Evolutionary conservation across 139 green algal genomes (phyloP), one percentile per base, ranked within the genome.

Genomic region (Eudorina sp.): DNA sequence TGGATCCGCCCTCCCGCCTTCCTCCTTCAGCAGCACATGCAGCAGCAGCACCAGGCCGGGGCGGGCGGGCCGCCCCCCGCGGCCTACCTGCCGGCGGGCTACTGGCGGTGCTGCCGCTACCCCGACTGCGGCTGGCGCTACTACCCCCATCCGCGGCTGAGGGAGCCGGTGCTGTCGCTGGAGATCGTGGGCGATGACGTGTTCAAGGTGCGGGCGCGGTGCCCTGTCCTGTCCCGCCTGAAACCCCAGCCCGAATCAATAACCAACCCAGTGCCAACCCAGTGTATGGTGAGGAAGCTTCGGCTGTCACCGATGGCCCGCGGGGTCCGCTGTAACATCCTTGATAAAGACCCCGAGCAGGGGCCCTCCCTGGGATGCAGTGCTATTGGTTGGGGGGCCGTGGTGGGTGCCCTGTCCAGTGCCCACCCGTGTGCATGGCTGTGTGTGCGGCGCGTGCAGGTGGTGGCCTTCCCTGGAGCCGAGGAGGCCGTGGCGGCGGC

Each of bases 71-170:
- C 75, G 4, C 48, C 75, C 21, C 43, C 77, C 19, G 34, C 77
- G 34, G 9, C 27, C 36, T 53, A 72, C 53, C 53, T 55, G 55
- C 77, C 77, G 21, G 29, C n/a, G 31, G 70, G 70, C 53, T 90
- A 69, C 81, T 91, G 90, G 82, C 74, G 66, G 4, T 84, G 69
- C 64, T 40, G 36, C n/a, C 58, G 70, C 55, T 93, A 84, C 40
- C 84, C 70, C 34, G 77, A 85, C 0, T 95, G 94, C 68, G 79
- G 76, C 46, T 95, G 91, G 84, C 84, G 92, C 23, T 95, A 95
- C 76, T 93, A 91, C 75, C 91, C 91, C 0, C 84, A 88, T 8
- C 76, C 82, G 25, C 84, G 90, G 14, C 60, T 94, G 36, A 31
- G 55, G 2, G 66, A 83, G 29, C 93, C 95, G 0, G 81, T 94